Evolutionary conservation across 306 rosid genomes (phyloP).

Genomic region (Inga leiocalycina): DNA sequence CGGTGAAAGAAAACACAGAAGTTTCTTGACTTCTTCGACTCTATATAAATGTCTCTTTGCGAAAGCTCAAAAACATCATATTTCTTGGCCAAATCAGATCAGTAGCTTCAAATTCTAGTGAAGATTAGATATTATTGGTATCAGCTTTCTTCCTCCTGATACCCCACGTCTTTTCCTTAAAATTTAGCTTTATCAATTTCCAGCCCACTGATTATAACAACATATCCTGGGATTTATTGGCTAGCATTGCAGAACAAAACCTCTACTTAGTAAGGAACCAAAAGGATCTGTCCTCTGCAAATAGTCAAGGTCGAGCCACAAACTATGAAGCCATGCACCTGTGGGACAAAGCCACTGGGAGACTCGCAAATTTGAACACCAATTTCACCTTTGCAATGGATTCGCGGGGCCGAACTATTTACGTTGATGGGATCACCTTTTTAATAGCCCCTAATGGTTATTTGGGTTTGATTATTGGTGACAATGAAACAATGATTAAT

Average conservation of each 20-base stretch:
- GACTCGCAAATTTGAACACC: slow-evolving; percentile 46
- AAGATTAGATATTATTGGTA: no score
- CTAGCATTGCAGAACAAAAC: background rate
- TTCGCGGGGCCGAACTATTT: accelerated
- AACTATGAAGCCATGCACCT: slow-evolving; percentile 34
- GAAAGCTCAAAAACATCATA: no score
- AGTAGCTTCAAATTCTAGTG: background rate
- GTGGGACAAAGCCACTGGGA: slow-evolving; percentile 44
- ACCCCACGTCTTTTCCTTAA: background rate
- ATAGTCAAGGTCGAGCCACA: slow-evolving; percentile 26
- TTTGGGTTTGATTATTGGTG: background rate
- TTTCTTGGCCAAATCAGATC: no score
- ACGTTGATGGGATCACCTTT: slow-evolving; percentile 41
- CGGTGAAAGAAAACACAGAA: no score
- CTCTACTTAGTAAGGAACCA: background rate
- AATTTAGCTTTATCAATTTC: background rate
- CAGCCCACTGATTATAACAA: no score
- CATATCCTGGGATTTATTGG: background rate
- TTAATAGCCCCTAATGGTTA: background rate
- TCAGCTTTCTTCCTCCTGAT: background rate
- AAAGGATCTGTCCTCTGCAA: no score
- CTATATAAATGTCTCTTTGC: no score
- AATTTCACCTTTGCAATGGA: slow-evolving; percentile 1
- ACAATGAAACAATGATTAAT: background rate
- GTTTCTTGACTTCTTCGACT: no score